Conservation (phyloP, 2,329 filamentous ascomycete genomes). For the Talaromyces amestolkiae region DNA sequence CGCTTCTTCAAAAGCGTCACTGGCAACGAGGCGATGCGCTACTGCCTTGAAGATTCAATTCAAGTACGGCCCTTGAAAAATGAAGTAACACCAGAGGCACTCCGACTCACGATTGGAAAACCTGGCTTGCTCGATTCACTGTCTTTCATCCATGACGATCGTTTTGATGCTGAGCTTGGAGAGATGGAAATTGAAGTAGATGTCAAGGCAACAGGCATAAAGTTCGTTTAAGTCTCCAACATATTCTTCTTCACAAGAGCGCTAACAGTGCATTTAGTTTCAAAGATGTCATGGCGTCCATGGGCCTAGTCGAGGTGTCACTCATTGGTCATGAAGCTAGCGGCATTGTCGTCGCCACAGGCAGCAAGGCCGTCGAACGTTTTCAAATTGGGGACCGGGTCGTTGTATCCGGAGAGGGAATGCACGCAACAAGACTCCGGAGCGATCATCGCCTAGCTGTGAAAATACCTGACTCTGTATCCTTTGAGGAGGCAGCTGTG, state of each 20-base stretch:
- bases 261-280: no score
- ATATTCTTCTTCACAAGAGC: no score
- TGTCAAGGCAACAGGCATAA: constrained; percentile 27
- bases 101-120: constrained; percentile 20
- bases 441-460: constrained; percentile 23
- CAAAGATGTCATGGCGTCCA: constrained; percentile 22
- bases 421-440: constrained; percentile 25
- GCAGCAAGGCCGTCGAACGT: constrained; percentile 16
- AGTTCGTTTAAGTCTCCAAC: constrained; percentile 18
- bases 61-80: background rate
- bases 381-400: constrained; percentile 22
- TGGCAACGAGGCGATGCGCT: background rate
- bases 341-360: constrained; percentile 23
- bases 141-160: constrained; percentile 26
- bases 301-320: constrained; percentile 27
- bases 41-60: background rate
- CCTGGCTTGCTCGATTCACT: constrained; percentile 27
- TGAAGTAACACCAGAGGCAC: background rate
- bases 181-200: constrained; percentile 27
- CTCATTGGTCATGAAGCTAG: constrained; percentile 21
- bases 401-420: constrained; percentile 23
- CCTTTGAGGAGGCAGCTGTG: no score
- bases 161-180: constrained; percentile 20
- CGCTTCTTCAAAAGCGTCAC: background rate
- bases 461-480: constrained; percentile 17